Percentiles rank a stretch among this genome's conserved stretches.
phyloP scores from a whole-genome alignment of 2,329 filamentous ascomycete species.

The Pseudodiploospora longispora region DNA sequence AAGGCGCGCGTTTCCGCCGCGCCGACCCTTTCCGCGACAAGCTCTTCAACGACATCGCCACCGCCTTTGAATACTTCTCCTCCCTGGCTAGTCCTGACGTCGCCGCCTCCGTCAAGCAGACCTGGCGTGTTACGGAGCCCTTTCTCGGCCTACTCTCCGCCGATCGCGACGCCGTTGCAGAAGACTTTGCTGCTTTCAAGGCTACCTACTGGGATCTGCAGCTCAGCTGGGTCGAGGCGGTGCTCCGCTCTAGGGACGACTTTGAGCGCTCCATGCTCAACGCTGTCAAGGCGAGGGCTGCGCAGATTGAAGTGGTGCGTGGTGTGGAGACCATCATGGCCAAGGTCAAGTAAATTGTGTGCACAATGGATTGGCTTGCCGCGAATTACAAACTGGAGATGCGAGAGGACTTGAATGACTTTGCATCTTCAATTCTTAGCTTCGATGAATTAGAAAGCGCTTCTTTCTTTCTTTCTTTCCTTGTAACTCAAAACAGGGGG shows the following conservation, averaged over 20 bases:
- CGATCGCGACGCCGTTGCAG: conserved; percentile 63
- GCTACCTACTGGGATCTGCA: conserved; percentile 85
- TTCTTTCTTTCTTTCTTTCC: no score
- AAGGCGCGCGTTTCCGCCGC: conserved; percentile 79
- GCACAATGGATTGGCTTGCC: neutral
- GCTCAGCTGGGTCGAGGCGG: conserved; percentile 91
- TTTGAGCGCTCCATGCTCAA: conserved; percentile 89
- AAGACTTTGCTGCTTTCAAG: conserved; percentile 80
- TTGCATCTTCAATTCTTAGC: no score
- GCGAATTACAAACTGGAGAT: no score
- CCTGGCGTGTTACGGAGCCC: conserved; percentile 84
- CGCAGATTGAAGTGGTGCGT: conserved; percentile 71
- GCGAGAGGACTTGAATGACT: no score
- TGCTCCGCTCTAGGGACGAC: conserved; percentile 79
- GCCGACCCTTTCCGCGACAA: conserved; percentile 85
- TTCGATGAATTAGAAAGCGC: no score
- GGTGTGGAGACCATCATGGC: conserved; percentile 91
- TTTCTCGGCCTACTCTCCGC: conserved; percentile 74
- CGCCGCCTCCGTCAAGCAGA: conserved; percentile 70
- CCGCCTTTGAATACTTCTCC: conserved; percentile 84
- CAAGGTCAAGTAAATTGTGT: conserved; percentile 60
- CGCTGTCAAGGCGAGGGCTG: conserved; percentile 79
- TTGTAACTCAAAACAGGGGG: no score
- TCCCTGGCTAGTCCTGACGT: conserved; percentile 62
- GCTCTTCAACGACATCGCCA: conserved; percentile 85